Evolutionary conservation across 768 basidiomycete species (phyloP).

Genomic region (Imleria badia): DNA sequence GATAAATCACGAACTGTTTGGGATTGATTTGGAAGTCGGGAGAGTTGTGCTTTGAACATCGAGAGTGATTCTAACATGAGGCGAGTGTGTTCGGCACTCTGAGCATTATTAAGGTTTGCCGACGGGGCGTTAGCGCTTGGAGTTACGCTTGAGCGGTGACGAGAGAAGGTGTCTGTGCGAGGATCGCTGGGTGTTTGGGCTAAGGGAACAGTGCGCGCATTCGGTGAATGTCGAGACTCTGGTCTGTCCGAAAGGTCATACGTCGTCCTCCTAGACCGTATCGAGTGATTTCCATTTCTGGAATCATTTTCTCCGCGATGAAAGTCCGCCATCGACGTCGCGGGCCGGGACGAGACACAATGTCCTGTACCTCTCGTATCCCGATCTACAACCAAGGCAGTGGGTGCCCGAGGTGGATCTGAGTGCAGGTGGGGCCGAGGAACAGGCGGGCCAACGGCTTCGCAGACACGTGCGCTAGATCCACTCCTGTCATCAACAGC

Average conservation of each 20-base stretch:
- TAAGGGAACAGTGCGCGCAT: constrained; percentile 6
- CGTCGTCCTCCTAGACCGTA: constrained; percentile 23
- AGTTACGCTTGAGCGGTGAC: constrained; percentile 16
- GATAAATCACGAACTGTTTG: constrained; percentile 52
- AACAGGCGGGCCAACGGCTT: constrained; percentile 12
- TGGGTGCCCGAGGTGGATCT: constrained; percentile 23
- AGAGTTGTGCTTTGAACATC: constrained; percentile 68
- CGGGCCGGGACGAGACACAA: constrained; percentile 36
- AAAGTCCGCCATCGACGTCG: constrained; percentile 59
- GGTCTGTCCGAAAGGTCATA: constrained; percentile 28
- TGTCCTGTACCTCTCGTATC: constrained; percentile 21
- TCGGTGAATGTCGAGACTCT: constrained; percentile 16
- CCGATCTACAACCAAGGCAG: constrained; percentile 17
- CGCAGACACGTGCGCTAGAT: constrained; percentile 22
- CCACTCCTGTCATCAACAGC: constrained; percentile 23
- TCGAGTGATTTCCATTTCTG: constrained; percentile 11
- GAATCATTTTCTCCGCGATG: constrained; percentile 27
- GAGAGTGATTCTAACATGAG: constrained; percentile 67
- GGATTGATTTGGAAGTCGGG: constrained; percentile 51
- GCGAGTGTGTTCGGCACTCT: constrained; percentile 58
- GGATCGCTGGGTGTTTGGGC: constrained; percentile 20
- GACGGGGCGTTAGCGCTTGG: constrained; percentile 16
- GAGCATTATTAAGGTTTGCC: constrained; percentile 14
- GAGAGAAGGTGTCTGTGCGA: constrained; percentile 9
- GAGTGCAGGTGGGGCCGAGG: constrained; percentile 27